Conservation (phyloP, 1,284 basidiomycete species). For the Gomphus bonarii region DNA sequence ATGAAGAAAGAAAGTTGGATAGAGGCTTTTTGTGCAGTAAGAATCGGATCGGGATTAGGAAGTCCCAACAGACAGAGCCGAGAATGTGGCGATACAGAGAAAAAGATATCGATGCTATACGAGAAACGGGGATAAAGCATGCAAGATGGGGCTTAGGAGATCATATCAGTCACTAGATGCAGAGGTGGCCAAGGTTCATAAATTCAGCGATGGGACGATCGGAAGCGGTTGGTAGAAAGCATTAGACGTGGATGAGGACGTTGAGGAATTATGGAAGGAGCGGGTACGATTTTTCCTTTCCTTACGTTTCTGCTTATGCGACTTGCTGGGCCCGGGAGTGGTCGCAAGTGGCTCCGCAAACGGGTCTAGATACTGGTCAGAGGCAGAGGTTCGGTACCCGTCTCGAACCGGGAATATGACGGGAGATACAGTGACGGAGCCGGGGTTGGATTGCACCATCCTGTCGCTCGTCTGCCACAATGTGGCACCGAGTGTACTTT, state of each 20-base stretch:
- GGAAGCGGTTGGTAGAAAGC: background rate
- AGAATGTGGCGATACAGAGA: background rate
- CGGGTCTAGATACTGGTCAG: background rate
- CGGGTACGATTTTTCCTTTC: slow-evolving; percentile 39
- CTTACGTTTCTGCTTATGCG: slow-evolving; percentile 23
- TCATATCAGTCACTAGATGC: background rate
- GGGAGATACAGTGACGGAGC: slow-evolving; percentile 34
- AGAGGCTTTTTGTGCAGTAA: background rate
- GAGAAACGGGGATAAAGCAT: background rate
- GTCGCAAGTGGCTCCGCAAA: background rate
- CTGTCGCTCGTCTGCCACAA: slow-evolving; percentile 37
- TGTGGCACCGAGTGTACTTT: slow-evolving; percentile 45
- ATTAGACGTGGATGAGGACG: background rate
- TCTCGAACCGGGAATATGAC: slow-evolving; percentile 44
- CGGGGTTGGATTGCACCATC: slow-evolving; percentile 12
- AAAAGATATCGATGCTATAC: background rate
- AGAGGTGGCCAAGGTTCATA: background rate
- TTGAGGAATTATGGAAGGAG: background rate
- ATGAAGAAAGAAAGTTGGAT: background rate
- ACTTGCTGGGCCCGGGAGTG: background rate
- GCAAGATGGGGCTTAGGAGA: background rate
- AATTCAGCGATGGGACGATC: slow-evolving; percentile 6
- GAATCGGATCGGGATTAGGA: background rate
- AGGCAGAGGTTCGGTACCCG: slow-evolving; percentile 25
- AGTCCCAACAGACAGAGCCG: background rate